Evolutionary conservation across 2,329 filamentous ascomycete genomes (phyloP).

Genomic region (Penicillium hordei): DNA sequence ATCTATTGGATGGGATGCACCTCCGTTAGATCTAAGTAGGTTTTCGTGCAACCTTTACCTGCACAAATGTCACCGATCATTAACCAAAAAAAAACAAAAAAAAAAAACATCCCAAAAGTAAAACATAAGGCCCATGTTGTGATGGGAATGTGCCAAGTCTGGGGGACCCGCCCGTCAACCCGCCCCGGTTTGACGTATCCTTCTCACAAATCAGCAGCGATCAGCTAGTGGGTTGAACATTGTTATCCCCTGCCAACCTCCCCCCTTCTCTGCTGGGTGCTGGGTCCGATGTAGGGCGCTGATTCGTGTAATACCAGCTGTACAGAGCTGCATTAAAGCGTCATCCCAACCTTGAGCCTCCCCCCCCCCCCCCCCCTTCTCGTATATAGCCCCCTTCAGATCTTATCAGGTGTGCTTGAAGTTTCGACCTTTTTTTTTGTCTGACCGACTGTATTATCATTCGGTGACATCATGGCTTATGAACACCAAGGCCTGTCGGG

Average conservation of each 20-base stretch:
- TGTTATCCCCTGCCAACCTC: constrained; percentile 10
- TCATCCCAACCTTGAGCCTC: background rate
- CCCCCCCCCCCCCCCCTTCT: constrained; percentile 1
- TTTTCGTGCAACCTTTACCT: constrained; percentile 1
- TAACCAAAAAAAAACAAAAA: background rate
- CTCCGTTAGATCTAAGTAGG: background rate
- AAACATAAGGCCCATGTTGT: background rate
- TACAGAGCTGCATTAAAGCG: background rate
- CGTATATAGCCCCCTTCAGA: constrained; percentile 15
- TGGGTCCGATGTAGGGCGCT: constrained; percentile 5
- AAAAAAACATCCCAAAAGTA: background rate
- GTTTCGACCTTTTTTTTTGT: background rate
- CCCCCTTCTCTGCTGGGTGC: constrained; percentile 12
- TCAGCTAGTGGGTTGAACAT: constrained; percentile 16
- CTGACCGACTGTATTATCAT: background rate
- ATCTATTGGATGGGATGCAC: constrained; percentile 11
- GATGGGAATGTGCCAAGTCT: constrained; percentile 16
- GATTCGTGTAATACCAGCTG: constrained; percentile 14
- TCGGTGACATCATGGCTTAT: constrained; percentile 18
- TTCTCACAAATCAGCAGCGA: constrained; percentile 16
- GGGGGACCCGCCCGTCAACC: constrained; percentile 9
- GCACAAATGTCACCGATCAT: background rate
- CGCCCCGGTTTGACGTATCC: constrained; percentile 22
- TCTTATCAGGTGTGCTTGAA: background rate
- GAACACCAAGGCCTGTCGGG: constrained; percentile 20